Base-by-base conservation (phyloP, 495 filamentous ascomycete species). In the Chlorociboria aeruginascens region DNA sequence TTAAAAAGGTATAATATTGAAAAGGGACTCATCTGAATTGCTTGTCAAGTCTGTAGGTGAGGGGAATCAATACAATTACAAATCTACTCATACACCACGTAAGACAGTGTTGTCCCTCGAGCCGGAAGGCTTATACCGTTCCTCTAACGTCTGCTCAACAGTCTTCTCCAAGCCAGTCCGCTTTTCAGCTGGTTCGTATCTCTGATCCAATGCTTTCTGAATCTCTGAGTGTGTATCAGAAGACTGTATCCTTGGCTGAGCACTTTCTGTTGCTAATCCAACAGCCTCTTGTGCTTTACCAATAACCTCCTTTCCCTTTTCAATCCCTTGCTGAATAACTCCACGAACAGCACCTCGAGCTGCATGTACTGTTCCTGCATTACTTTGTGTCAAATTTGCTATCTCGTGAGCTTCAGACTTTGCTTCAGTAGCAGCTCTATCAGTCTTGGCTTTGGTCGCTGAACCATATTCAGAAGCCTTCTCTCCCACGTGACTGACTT, bases 61-160 rank as follows among this genome's bases (percentile, higher is more conserved):
- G 40, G 2, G 8, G 6, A 43, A 31, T 20, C 9, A 43, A 43
- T 31, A 49, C 36, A 43, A 33, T 41, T 12, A 12, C 2, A 31
- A 17, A 31, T 43, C 28, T 36, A 35, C 33, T 47, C 59, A 67
- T 54, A 64, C 45, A 7, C 60, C 59, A 34, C 62, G 60, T 39
- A 66, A 40, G 10, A 61, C 48, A 6, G 63, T 61, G 36, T 64
- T 64, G 46, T 71, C 65, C 53, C 63, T 59, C 56, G 61, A 32
- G 25, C 66, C 63, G 39, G 68, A 56, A 0, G 72, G 67, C 45
- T 52, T 60, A 45, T 76, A 77, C 56, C 73, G 52, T 54, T 67
- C 71, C 29, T 54, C 62, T 48, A 77, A 48, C 25, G 63, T 54
- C 56, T 75, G 64, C 48, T 68, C 61, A 7, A 68, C 64, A 17